These are phyloP conservation scores for Chalaropsis ovoidea DNA, from an alignment of 2,329 filamentous ascomycete genomes.

Conservation along the genomic window DNA sequence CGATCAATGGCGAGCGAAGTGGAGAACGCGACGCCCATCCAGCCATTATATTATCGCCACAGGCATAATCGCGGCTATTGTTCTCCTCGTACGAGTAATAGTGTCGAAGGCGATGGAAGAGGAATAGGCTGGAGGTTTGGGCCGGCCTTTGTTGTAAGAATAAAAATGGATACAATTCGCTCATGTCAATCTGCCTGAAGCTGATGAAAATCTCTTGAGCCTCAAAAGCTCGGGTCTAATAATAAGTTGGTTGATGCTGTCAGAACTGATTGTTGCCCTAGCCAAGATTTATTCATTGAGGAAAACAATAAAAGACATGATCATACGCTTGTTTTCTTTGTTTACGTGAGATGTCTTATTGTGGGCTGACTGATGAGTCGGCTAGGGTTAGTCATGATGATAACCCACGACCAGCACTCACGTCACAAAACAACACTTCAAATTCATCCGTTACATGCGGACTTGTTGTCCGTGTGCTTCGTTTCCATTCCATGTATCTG, in stretches of 20 bases:
- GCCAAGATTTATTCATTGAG: too few species aligned
- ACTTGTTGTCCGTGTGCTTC: background rate
- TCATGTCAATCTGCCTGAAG: background rate
- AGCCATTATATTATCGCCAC: background rate
- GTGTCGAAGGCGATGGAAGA: conserved; percentile 10
- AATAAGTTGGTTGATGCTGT: background rate
- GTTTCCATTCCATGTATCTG: background rate
- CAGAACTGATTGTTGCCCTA: background rate
- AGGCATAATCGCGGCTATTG: background rate
- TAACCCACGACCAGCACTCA: too few species aligned
- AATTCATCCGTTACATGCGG: too few species aligned
- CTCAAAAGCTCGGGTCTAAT: background rate
- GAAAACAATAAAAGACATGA: too few species aligned
- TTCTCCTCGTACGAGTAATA: conserved; percentile 10
- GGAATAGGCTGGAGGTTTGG: background rate
- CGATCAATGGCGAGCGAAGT: background rate
- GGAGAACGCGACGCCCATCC: background rate
- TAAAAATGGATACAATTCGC: background rate
- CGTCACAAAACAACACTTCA: too few species aligned
- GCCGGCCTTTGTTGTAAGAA: background rate
- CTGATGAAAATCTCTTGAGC: background rate
- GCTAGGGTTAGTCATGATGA: too few species aligned
- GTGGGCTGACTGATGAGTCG: too few species aligned
- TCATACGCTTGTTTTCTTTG: too few species aligned
- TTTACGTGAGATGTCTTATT: too few species aligned